Conservation (phyloP, 768 basidiomycete genomes). For the Lyophyllum decastes region DNA sequence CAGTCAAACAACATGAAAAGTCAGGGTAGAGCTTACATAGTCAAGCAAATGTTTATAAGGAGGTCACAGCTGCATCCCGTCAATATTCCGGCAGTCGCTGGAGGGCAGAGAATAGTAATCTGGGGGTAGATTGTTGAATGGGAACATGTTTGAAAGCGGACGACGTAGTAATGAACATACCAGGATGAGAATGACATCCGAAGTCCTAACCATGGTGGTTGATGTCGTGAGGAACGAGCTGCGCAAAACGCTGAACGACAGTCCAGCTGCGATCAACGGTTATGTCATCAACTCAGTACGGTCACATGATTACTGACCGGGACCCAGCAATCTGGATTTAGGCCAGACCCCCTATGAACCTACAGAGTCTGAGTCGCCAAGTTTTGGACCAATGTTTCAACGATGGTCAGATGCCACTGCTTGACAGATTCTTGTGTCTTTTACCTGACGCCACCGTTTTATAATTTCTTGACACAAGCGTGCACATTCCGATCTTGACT, state of each 20-base stretch:
- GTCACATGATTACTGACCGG: neutral
- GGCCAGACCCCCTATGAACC: too few relatives aligned
- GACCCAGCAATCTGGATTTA: neutral
- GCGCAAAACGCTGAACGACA: neutral
- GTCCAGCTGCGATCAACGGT: conserved; percentile 6
- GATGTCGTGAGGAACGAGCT: neutral
- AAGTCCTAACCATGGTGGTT: conserved; percentile 53
- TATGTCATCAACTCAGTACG: conserved; percentile 13
- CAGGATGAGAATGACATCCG: conserved; percentile 79
- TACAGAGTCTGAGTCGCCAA: too few relatives aligned
- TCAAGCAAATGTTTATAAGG: conserved; percentile 80
- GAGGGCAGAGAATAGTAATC: conserved; percentile 82
- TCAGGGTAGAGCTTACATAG: conserved; percentile 52
- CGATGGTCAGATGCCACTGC: too few relatives aligned
- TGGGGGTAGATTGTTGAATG: conserved; percentile 22
- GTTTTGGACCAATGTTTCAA: too few relatives aligned
- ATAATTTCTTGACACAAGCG: too few relatives aligned
- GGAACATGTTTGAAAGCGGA: neutral
- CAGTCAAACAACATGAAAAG: neutral
- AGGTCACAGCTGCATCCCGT: conserved; percentile 87
- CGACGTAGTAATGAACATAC: conserved; percentile 37
- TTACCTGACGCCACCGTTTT: too few relatives aligned
- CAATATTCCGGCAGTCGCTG: conserved; percentile 75
- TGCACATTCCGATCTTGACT: too few relatives aligned
- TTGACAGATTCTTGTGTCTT: too few relatives aligned